phyloP scores from a whole-genome alignment of 768 basidiomycete species.

The Suillus plorans region DNA sequence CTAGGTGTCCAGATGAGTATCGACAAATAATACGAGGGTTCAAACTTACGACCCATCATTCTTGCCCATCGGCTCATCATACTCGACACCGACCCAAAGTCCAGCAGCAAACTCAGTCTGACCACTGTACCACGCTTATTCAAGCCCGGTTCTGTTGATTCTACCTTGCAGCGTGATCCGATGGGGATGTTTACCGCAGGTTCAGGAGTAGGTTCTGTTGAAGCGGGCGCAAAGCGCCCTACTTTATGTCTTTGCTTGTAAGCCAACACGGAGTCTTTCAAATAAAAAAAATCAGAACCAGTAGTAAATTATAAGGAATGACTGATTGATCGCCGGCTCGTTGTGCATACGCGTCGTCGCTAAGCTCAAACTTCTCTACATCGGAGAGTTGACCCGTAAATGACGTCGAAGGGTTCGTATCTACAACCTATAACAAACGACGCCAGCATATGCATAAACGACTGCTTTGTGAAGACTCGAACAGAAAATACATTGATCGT shows the following conservation, averaged over 20 bases:
- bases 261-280: conserved; percentile 79
- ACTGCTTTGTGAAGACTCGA: background rate
- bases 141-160: conserved; percentile 64
- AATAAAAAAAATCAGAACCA: conserved; percentile 7
- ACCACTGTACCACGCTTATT: conserved; percentile 85
- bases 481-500: conserved; percentile 62
- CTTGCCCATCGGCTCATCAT: conserved; percentile 95
- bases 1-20: conserved; percentile 37
- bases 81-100: conserved; percentile 89
- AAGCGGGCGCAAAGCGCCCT: conserved; percentile 77
- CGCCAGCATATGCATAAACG: background rate
- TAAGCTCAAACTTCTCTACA: conserved; percentile 90
- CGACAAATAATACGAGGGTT: background rate
- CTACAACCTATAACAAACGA: conserved; percentile 51
- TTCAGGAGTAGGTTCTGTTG: conserved; percentile 32
- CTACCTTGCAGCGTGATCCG: conserved; percentile 83
- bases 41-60: conserved; percentile 87
- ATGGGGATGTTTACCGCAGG: conserved; percentile 51
- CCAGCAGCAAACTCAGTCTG: conserved; percentile 69
- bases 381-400: conserved; percentile 86
- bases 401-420: conserved; percentile 72
- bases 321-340: conserved; percentile 56
- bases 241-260: conserved; percentile 87
- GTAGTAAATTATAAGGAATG: background rate
- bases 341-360: conserved; percentile 75